Evolutionary conservation across 768 basidiomycete genomes (phyloP).

Genomic region (Russula sp.): DNA sequence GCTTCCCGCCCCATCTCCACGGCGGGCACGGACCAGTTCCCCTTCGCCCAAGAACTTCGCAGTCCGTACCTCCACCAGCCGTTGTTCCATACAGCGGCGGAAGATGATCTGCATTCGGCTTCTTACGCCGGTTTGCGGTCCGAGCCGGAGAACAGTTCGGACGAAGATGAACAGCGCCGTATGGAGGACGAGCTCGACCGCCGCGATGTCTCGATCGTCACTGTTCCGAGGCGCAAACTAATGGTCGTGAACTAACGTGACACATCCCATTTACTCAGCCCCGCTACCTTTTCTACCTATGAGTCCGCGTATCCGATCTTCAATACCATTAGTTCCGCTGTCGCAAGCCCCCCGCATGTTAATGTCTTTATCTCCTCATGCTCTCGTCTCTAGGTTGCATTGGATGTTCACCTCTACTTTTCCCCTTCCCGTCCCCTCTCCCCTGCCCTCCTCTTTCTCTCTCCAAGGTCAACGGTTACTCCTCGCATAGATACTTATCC

Average conservation of each 20-base stretch:
- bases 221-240: conserved; percentile 65
- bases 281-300: background rate
- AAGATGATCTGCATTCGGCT: conserved; percentile 39
- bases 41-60: conserved; percentile 39
- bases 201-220: conserved; percentile 77
- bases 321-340: conserved; percentile 6
- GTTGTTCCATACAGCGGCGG: conserved; percentile 44
- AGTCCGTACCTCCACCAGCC: conserved; percentile 70
- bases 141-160: conserved; percentile 49
- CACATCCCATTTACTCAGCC: background rate
- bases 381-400: conserved; percentile 11
- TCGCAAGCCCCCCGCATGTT: conserved; percentile 2
- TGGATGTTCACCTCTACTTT: conserved; percentile 30
- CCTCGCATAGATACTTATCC: conserved; percentile 22
- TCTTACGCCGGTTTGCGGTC: conserved; percentile 42
- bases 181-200: conserved; percentile 81
- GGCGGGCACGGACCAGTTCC: conserved; percentile 37
- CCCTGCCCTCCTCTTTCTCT: background rate
- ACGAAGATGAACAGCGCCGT: conserved; percentile 69
- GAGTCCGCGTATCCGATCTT: background rate
- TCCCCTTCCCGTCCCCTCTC: background rate
- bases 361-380: conserved; percentile 9
- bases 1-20: conserved; percentile 39
- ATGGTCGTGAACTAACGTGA: conserved; percentile 61
- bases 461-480: conserved; percentile 17